Evolutionary conservation across 2,329 filamentous ascomycete species (phyloP).

Genomic region (Ophidiomyces ophidiicola): DNA sequence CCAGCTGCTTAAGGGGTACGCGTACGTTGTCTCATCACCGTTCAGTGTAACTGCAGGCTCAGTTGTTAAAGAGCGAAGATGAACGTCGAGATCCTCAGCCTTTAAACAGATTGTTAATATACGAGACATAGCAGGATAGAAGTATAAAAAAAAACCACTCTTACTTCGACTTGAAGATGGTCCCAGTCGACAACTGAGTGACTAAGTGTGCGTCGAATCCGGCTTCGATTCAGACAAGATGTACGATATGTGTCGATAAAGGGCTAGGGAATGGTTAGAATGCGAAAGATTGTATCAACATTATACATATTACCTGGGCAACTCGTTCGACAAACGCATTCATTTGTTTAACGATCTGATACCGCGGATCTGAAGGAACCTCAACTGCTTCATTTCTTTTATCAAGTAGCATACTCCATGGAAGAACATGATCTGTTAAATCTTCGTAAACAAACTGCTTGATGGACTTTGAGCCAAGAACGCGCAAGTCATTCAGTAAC

Average conservation of each 20-base stretch:
- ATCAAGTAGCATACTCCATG: slow-evolving; percentile 58
- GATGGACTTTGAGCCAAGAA: slow-evolving; percentile 56
- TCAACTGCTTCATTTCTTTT: slow-evolving; percentile 66
- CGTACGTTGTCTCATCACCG: slow-evolving; percentile 46
- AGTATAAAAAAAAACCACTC: too few relatives aligned
- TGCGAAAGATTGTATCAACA: background rate
- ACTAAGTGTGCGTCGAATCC: slow-evolving; percentile 76
- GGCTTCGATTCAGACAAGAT: slow-evolving; percentile 79
- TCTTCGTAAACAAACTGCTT: slow-evolving; percentile 70
- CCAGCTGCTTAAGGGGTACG: slow-evolving; percentile 75
- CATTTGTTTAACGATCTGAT: slow-evolving; percentile 60
- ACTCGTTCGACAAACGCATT: slow-evolving; percentile 51
- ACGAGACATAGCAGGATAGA: too few relatives aligned
- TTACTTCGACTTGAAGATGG: slow-evolving; percentile 62
- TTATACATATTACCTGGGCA: slow-evolving; percentile 30
- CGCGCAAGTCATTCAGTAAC: slow-evolving; percentile 58
- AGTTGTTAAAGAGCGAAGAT: slow-evolving; percentile 49
- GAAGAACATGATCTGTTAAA: slow-evolving; percentile 63
- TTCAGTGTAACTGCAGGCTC: slow-evolving; percentile 48
- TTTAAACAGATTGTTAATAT: too few relatives aligned
- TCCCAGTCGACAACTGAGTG: slow-evolving; percentile 79
- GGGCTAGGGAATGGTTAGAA: slow-evolving; percentile 40
- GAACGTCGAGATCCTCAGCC: slow-evolving; percentile 58
- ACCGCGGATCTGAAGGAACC: slow-evolving; percentile 57
- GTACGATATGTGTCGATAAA: slow-evolving; percentile 76